These are phyloP conservation scores for Leccinum fibrillosum DNA, from an alignment of 768 basidiomycete species.

Conservation along the genomic window DNA sequence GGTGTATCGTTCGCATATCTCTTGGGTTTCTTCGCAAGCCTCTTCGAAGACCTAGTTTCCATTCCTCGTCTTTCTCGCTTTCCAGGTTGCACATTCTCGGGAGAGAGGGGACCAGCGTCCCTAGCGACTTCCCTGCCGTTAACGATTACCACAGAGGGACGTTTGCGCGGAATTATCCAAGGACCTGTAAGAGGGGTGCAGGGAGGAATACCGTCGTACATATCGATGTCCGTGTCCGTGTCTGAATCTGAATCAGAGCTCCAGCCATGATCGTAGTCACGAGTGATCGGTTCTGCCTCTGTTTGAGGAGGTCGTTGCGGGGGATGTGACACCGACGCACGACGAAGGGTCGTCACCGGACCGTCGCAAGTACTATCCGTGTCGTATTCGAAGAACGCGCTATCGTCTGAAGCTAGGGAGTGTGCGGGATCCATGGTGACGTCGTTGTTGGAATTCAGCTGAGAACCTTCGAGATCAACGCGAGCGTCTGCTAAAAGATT, in stretches of 20 bases:
- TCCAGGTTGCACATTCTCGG: slow-evolving; percentile 4
- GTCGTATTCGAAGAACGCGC: slow-evolving; percentile 20
- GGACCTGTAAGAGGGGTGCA: slow-evolving; percentile 10
- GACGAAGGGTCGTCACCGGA: too few relatives aligned
- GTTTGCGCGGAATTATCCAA: slow-evolving; percentile 22
- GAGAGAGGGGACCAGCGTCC: not conserved
- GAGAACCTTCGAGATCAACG: slow-evolving; percentile 11
- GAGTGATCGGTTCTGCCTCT: slow-evolving; percentile 6
- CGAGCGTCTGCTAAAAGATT: slow-evolving; percentile 16
- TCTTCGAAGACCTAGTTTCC: not conserved
- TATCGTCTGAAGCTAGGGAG: slow-evolving; percentile 4
- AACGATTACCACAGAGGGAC: slow-evolving; percentile 17
- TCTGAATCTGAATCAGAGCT: slow-evolving; percentile 13
- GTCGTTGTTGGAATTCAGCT: not conserved
- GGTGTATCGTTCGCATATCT: slow-evolving; percentile 10
- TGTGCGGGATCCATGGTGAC: not conserved
- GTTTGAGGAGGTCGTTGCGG: not conserved
- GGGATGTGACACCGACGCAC: not conserved
- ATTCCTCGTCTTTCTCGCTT: slow-evolving; percentile 18
- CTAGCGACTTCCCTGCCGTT: not conserved
- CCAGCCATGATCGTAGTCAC: slow-evolving; percentile 8
- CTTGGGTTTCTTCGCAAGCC: slow-evolving; percentile 14
- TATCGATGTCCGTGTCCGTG: slow-evolving; percentile 18
- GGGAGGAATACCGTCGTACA: slow-evolving; percentile 4
- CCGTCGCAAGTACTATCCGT: slow-evolving; percentile 20